Evolutionary conservation across 2,329 filamentous ascomycete species (phyloP).

Genomic region (Fusarium abutilonis): DNA sequence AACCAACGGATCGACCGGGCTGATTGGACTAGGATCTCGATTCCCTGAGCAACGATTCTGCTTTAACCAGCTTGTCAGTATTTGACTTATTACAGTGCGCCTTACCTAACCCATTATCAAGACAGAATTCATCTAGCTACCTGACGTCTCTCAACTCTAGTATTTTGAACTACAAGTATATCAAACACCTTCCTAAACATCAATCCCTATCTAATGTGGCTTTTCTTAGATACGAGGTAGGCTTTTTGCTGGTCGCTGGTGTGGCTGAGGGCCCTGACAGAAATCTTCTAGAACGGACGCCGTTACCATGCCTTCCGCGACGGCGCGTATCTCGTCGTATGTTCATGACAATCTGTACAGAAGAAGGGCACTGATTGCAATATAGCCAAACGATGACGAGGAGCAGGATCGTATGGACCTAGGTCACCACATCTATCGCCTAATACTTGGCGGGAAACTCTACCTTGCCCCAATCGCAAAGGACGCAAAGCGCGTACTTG

Average conservation of each 20-base stretch:
- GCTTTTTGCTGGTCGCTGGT: fast-evolving
- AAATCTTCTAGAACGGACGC: slow-evolving; percentile 19
- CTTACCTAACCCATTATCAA: not conserved
- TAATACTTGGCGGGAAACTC: slow-evolving; percentile 13
- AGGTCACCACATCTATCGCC: slow-evolving; percentile 19
- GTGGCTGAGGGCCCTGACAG: not conserved
- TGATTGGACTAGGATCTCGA: not conserved
- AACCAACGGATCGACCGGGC: not conserved
- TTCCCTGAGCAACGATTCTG: slow-evolving; percentile 1
- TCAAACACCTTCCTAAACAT: fast-evolving
- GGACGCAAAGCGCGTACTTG: slow-evolving; percentile 9
- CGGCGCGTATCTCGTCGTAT: slow-evolving; percentile 23
- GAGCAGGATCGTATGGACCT: slow-evolving; percentile 29
- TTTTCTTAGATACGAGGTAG: slow-evolving; percentile 20
- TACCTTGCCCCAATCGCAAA: slow-evolving; percentile 16
- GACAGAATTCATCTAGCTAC: slow-evolving; percentile 4
- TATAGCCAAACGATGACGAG: slow-evolving; percentile 22
- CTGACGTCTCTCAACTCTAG: slow-evolving; percentile 22
- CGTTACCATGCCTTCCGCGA: slow-evolving; percentile 35
- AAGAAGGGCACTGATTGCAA: not conserved
- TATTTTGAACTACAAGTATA: slow-evolving; percentile 27
- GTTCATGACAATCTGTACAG: fast-evolving
- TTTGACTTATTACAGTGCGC: fast-evolving
- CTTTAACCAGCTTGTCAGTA: not conserved
- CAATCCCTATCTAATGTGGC: not conserved